Evolutionary conservation across 768 basidiomycete species (phyloP), one percentile per base, ranked within the genome.

Genomic region (Suillus placidus): DNA sequence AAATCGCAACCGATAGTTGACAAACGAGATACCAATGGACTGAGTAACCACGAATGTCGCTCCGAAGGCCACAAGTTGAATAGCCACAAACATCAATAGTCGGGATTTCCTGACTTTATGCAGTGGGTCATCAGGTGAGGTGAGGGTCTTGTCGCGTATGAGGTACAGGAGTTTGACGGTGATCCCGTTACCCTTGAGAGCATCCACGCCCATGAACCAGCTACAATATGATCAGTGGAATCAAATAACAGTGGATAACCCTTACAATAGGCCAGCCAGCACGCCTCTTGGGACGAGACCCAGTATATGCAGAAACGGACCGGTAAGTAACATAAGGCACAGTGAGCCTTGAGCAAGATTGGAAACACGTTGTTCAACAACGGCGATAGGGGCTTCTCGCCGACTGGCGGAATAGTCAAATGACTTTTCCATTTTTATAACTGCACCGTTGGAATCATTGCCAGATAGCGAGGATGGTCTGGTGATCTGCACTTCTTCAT

Each of bases 301-400:
- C 34, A 97, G 78, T 30, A 96, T 82, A 70, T 92, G 90, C 54
- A 97, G 76, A 74, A 97, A 92, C 0, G 95, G 95, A 0, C 88
- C 86, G 0, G 88, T 89, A 67, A 97, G 86, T 26, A 95, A 82
- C 20, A 94, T 87, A 8, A 97, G 83, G 72, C 87, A 93, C 40
- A 94, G 77, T 14, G 86, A 77, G 26, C 96, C 94, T 75, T 97
- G 92, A 0, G 88, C 90, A 23, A 97, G 83, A 73, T 97, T 96
- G 9, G 94, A 96, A 13, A 94, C 87, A n/a, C 95, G 84, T 77
- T 97, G 95, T 74, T 98, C 95, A 5, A 97, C 92, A 1, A 97
- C 92, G 0, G 85, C 85, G 9, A 92, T 69, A 2, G 91, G 89
- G 0, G 87, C 81, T 71, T 90, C 88, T 52, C 71, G 77, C 38